Evolutionary conservation across 1,139 yeast genomes (phyloP).

Genomic region (Yamadazyma diospyri): DNA sequence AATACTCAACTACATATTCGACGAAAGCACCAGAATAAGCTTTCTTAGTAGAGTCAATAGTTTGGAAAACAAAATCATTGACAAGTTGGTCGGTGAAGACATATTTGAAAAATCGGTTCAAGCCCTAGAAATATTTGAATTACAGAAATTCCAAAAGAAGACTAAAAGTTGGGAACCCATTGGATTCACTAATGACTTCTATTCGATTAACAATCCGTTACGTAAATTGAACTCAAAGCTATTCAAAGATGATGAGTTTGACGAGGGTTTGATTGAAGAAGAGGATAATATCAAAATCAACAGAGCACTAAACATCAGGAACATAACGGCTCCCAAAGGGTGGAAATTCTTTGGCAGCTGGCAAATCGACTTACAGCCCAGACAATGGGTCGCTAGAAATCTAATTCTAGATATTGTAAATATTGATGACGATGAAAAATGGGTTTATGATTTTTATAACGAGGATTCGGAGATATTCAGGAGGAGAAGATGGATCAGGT

Average conservation of each 20-base stretch:
- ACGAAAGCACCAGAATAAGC: slow-evolving; percentile 59
- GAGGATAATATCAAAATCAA: slow-evolving; percentile 15
- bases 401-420: slow-evolving; percentile 51
- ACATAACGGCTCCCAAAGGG: slow-evolving; percentile 50
- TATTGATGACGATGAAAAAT: slow-evolving; percentile 66
- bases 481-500: slow-evolving; percentile 54
- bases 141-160: slow-evolving; percentile 52
- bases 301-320: slow-evolving; percentile 11
- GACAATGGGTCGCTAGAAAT: slow-evolving; percentile 52
- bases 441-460: slow-evolving; percentile 62
- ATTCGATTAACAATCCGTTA: slow-evolving; percentile 37
- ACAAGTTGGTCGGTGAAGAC: slow-evolving; percentile 12
- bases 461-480: slow-evolving; percentile 29
- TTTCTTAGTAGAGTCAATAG: slow-evolving; percentile 44
- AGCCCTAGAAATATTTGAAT: slow-evolving; percentile 66
- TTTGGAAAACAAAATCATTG: slow-evolving; percentile 29
- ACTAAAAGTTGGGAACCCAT: slow-evolving; percentile 57
- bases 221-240: slow-evolving; percentile 12
- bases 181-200: slow-evolving; percentile 56
- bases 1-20: slow-evolving; percentile 43
- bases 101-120: slow-evolving; percentile 15
- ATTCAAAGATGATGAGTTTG: slow-evolving; percentile 14
- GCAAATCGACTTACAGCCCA: slow-evolving; percentile 59
- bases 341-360: slow-evolving; percentile 56
- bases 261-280: slow-evolving; percentile 14